Conservation (phyloP, 805 yeast genomes). For the Komagataella mondaviorum region DNA sequence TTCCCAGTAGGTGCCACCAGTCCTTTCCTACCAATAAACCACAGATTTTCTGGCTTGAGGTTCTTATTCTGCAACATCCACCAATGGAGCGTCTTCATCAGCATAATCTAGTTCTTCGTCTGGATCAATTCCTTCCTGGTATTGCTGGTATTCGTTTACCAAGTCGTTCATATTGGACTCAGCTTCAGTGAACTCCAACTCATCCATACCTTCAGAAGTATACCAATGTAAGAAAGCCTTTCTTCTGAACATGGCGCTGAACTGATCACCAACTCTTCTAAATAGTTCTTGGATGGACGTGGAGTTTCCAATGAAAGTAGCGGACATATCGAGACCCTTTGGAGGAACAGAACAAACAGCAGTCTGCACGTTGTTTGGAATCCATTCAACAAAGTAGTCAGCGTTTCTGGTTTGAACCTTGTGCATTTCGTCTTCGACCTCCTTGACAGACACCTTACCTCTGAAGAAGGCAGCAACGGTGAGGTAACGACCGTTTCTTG, state of each 20-base stretch:
- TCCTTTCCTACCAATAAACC: neutral
- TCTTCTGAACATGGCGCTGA: slow-evolving; percentile 84
- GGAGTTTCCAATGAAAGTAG: slow-evolving; percentile 87
- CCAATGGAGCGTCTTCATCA: slow-evolving; percentile 26
- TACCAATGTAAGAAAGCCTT: slow-evolving; percentile 96
- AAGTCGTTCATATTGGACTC: slow-evolving; percentile 84
- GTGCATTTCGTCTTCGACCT: slow-evolving; percentile 89
- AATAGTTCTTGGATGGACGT: slow-evolving; percentile 87
- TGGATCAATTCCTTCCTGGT: slow-evolving; percentile 70
- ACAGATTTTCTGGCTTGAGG: neutral
- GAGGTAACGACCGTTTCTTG: slow-evolving; percentile 79
- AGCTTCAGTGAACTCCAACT: slow-evolving; percentile 87
- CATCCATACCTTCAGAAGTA: slow-evolving; percentile 94
- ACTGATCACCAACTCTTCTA: slow-evolving; percentile 81
- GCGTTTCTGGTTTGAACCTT: slow-evolving; percentile 73
- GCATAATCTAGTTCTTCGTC: slow-evolving; percentile 65
- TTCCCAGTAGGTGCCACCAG: neutral
- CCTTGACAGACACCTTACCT: slow-evolving; percentile 85
- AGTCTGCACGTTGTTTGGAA: slow-evolving; percentile 89
- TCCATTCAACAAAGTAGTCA: slow-evolving; percentile 87
- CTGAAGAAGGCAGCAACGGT: slow-evolving; percentile 92
- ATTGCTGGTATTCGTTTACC: slow-evolving; percentile 83
- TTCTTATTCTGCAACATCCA: neutral
- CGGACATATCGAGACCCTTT: slow-evolving; percentile 73
- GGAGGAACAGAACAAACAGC: slow-evolving; percentile 91